Conservation (phyloP, 768 basidiomycete genomes). For the Lactarius sanguifluus region DNA sequence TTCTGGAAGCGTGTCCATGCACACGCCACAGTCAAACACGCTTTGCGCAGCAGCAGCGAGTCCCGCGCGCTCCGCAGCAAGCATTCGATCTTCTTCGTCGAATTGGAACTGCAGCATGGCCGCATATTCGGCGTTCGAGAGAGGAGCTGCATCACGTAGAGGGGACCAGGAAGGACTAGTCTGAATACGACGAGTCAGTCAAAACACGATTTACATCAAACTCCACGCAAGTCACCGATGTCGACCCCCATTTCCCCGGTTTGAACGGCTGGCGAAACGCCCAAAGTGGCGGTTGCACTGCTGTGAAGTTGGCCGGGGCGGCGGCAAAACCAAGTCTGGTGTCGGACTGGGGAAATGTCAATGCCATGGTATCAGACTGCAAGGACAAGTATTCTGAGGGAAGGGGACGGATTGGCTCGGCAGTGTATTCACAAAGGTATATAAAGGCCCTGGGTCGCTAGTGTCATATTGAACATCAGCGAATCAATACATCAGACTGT, state of each 20-base stretch:
- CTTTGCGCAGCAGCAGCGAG: constrained; percentile 12
- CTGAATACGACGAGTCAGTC: constrained; percentile 10
- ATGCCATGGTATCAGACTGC: neutral
- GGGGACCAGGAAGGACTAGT: neutral
- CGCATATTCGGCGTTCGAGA: constrained; percentile 7
- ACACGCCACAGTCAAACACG: constrained; percentile 54
- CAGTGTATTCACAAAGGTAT: neutral
- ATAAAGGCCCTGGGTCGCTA: neutral
- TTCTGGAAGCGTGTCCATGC: constrained; percentile 49
- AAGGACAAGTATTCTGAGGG: neutral
- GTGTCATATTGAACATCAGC: neutral
- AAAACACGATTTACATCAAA: neutral
- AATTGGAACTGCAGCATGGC: constrained; percentile 20
- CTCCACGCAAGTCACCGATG: constrained; percentile 4
- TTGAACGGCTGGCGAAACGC: constrained; percentile 2
- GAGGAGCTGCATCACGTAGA: neutral
- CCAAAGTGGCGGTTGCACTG: constrained; percentile 7
- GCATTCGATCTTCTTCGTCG: constrained; percentile 18
- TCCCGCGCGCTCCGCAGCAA: constrained; percentile 14
- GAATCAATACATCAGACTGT: neutral
- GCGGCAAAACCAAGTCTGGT: neutral
- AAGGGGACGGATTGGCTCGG: neutral
- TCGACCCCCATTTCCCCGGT: constrained; percentile 4
- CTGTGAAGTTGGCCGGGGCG: neutral
- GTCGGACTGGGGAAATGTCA: neutral